phyloP scores from a whole-genome alignment of 2,329 filamentous ascomycete species.

The Hypoxylon sp. region DNA sequence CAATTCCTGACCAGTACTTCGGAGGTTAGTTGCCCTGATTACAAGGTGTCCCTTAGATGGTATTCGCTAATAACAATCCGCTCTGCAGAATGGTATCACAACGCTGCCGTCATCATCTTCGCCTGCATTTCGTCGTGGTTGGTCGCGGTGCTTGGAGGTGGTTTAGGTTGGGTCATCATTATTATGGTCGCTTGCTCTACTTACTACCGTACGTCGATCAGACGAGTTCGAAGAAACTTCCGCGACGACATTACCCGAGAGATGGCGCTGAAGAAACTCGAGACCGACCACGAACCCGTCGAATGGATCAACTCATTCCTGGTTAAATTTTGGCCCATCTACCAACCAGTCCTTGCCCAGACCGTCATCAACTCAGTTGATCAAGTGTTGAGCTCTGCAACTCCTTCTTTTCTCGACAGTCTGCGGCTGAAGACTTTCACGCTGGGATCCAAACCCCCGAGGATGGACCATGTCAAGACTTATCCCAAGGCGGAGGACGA shows the following conservation, averaged over 20 bases:
- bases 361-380: slow-evolving; percentile 95
- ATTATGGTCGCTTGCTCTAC: slow-evolving; percentile 93
- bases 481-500: slow-evolving; percentile 97
- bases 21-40: slow-evolving; percentile 70
- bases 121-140: slow-evolving; percentile 93
- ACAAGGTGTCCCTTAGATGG: slow-evolving; percentile 9
- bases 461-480: slow-evolving; percentile 97
- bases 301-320: slow-evolving; percentile 99
- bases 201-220: slow-evolving; percentile 96
- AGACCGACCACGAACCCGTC: slow-evolving; percentile 90
- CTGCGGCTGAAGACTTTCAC: slow-evolving; percentile 94
- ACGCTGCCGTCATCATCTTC: slow-evolving; percentile 92
- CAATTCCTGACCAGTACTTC: slow-evolving; percentile 89
- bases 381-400: slow-evolving; percentile 92
- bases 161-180: slow-evolving; percentile 91
- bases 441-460: slow-evolving; percentile 92
- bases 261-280: slow-evolving; percentile 85
- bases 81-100: slow-evolving; percentile 92
- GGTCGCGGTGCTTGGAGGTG: slow-evolving; percentile 88
- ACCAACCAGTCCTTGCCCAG: slow-evolving; percentile 91
- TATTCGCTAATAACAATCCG: slow-evolving; percentile 16
- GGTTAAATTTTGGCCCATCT: slow-evolving; percentile 99
- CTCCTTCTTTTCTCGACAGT: slow-evolving; percentile 92
- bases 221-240: slow-evolving; percentile 93
- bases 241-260: slow-evolving; percentile 93